Evolutionary conservation across 352 stramenopile species (phyloP), one percentile per base, ranked within the genome.

Genomic region (Phytophthora sojae): DNA sequence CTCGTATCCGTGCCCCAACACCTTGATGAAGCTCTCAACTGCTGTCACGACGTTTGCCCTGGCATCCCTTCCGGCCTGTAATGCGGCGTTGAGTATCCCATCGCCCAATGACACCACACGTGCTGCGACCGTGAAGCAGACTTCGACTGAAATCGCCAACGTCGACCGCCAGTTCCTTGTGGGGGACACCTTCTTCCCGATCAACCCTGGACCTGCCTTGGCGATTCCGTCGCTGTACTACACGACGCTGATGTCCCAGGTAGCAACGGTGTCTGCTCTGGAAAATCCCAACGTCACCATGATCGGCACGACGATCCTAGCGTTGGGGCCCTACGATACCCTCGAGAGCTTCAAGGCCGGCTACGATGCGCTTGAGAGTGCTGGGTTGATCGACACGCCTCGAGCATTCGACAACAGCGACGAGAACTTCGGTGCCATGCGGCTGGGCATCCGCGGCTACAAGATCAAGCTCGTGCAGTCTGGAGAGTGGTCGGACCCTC

Each of bases 361-460:
- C 2, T 79, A 79, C 32, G 58, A 61, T 19, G 60, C 32, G 21
- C 64, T 77, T 2, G 60, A 75, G 55, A 67, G 14, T 8, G 67
- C 67, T 39, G 54, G 58, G 26, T 29, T 79, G 45, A 67, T 79
- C 9, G 53, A 65, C 21, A 75, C 57, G 6, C 73, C 79, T 8
- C 64, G 77, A 54, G 49, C 73, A 23, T 61, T 67, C 19, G 49
- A 80, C 55, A 78, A 71, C 62, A 83, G 73, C 57, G 76, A 86
- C 57, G 62, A 72, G 32, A 64, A 45, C 54, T 86, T 86, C 25
- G 76, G 70, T 2, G 54, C 54, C 0, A 62, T 74, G 55, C 76
- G 79, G 6, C 49, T 77, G 2, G 67, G 69, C 3, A 72, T 82
- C 42, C 70, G 71, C 15, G 64, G 71, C 21, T 63, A 81, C 61